A percentile compares a stretch with the other conserved stretches of the same genome.
These are phyloP conservation scores for Colletotrichum plurivorum DNA, from an alignment of 2,329 filamentous ascomycete species.

Conservation along the genomic window DNA sequence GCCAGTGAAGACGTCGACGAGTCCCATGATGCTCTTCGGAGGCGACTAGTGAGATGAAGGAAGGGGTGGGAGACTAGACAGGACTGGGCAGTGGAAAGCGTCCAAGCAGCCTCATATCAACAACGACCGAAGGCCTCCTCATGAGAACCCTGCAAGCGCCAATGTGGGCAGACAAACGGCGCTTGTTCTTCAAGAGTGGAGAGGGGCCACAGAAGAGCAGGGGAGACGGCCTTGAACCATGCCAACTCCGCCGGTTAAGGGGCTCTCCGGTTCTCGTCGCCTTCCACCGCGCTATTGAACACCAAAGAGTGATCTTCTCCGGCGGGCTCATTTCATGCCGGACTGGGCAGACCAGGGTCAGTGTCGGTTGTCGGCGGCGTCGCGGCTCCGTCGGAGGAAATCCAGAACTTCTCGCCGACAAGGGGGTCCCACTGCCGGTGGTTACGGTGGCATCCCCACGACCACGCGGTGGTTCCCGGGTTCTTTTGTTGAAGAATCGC, in stretches of 20 bases:
- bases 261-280: not conserved
- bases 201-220: constrained; percentile 5
- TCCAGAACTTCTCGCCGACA: not conserved
- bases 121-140: constrained; percentile 9
- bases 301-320: constrained; percentile 16
- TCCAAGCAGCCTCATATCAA: constrained; percentile 27
- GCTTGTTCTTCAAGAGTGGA: constrained; percentile 16
- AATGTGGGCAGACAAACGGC: constrained; percentile 21
- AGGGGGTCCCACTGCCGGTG: constrained; percentile 6
- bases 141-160: not conserved
- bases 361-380: not conserved
- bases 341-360: constrained; percentile 12
- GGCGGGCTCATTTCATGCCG: constrained; percentile 9
- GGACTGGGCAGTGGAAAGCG: constrained; percentile 6
- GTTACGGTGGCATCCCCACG: constrained; percentile 2
- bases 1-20: constrained; percentile 20
- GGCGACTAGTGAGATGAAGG: constrained; percentile 10
- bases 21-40: constrained; percentile 24
- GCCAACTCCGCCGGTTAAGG: constrained; percentile 19
- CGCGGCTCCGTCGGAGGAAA: constrained; percentile 7
- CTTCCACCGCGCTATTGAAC: constrained; percentile 4
- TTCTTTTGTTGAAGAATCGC: constrained; percentile 16
- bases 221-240: not conserved
- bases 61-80: constrained; percentile 28
- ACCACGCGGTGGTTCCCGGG: not conserved